Conservation (phyloP, 2,329 filamentous ascomycete genomes). For the Sporothrix globosa region DNA sequence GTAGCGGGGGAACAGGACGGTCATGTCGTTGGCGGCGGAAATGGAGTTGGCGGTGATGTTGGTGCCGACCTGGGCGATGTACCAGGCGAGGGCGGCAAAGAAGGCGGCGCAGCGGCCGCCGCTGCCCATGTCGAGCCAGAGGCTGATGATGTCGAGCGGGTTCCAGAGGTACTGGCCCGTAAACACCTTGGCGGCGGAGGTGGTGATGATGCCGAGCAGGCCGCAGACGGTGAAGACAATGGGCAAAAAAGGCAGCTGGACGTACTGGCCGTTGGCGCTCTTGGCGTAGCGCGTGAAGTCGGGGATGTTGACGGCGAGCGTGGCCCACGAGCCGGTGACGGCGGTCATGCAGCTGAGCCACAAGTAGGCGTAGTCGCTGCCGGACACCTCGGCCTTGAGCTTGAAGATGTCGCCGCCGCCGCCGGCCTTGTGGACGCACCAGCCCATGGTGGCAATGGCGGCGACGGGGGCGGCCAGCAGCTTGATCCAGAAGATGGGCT, state of each 20-base stretch:
- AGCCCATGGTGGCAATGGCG: constrained; percentile 65
- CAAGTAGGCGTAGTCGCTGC: constrained; percentile 51
- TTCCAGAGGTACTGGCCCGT: constrained; percentile 58
- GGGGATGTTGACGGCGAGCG: constrained; percentile 54
- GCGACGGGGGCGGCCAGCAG: constrained; percentile 57
- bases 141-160: constrained; percentile 50
- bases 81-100: constrained; percentile 57
- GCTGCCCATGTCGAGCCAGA: constrained; percentile 50
- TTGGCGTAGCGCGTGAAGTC: constrained; percentile 57
- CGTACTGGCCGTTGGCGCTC: constrained; percentile 45
- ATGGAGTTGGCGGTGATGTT: constrained; percentile 62
- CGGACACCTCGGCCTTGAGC: constrained; percentile 43
- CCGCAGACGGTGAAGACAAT: constrained; percentile 54
- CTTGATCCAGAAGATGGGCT: constrained; percentile 53
- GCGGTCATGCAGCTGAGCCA: constrained; percentile 52
- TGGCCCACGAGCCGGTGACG: constrained; percentile 51
- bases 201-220: constrained; percentile 60
- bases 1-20: constrained; percentile 56
- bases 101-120: constrained; percentile 50
- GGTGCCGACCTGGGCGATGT: constrained; percentile 59
- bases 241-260: constrained; percentile 52
- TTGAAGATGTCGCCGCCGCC: constrained; percentile 50
- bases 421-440: constrained; percentile 62
- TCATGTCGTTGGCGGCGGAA: constrained; percentile 59
- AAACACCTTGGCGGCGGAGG: constrained; percentile 57